Percentiles rank a stretch among this genome's conserved stretches.
phyloP scores from a whole-genome alignment of 2,329 filamentous ascomycete species.

The Arthrinium phaeospermum region DNA sequence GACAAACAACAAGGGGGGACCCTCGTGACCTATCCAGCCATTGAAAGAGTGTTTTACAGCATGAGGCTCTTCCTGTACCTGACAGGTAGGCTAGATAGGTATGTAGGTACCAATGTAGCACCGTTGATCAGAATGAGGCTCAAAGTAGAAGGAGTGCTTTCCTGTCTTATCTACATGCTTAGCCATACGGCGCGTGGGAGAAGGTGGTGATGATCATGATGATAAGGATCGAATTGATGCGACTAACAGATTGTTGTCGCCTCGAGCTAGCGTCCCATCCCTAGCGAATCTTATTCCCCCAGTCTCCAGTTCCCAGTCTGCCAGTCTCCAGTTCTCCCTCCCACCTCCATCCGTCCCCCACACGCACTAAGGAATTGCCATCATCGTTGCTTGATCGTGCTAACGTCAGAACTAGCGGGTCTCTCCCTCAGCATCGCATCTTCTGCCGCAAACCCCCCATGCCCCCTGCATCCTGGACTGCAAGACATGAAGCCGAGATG shows the following conservation, averaged over 20 bases:
- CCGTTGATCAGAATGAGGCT: background rate
- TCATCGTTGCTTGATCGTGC: constrained; percentile 14
- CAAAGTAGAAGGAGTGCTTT: background rate
- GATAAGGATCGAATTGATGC: too few relatives aligned
- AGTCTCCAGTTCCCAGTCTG: too few relatives aligned
- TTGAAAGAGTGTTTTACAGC: background rate
- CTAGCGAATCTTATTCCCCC: constrained; percentile 4
- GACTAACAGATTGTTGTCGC: background rate
- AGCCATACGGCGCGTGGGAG: background rate
- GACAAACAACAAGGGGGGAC: background rate
- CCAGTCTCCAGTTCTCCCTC: background rate
- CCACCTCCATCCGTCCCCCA: background rate
- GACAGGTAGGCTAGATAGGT: background rate
- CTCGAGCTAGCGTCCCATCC: background rate
- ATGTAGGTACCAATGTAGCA: background rate
- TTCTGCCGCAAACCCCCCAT: background rate
- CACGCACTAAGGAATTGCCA: background rate
- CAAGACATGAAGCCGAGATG: background rate
- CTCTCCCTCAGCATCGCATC: background rate
- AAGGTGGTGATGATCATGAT: background rate
- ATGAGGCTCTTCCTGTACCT: background rate
- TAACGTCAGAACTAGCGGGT: constrained; percentile 17
- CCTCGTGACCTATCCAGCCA: background rate
- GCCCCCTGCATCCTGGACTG: background rate
- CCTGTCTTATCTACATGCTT: background rate